phyloP scores from a whole-genome alignment of 805 yeast genomes.

The Candida maris region DNA sequence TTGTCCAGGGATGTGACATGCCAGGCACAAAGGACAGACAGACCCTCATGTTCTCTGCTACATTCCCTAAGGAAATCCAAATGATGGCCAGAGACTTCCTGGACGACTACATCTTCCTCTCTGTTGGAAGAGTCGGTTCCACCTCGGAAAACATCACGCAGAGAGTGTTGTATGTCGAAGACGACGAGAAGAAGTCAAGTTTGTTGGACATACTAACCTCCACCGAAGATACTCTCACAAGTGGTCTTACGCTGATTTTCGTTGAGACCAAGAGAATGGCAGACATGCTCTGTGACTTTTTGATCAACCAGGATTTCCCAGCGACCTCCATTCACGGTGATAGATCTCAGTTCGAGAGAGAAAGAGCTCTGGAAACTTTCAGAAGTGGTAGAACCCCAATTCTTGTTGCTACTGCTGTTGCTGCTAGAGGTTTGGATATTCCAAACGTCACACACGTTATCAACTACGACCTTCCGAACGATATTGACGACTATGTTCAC shows the following conservation, averaged over 20 bases:
- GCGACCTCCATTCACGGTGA: slow-evolving; percentile 99
- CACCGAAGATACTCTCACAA: slow-evolving; percentile 50
- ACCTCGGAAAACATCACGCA: slow-evolving; percentile 98
- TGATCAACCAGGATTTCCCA: slow-evolving; percentile 84
- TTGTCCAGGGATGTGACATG: slow-evolving; percentile 98
- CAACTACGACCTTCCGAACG: slow-evolving; percentile 95
- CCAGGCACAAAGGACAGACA: slow-evolving; percentile 88
- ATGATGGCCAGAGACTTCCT: slow-evolving; percentile 95
- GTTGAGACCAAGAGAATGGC: slow-evolving; percentile 99
- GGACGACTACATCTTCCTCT: slow-evolving; percentile 90
- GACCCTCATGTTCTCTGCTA: slow-evolving; percentile 97
- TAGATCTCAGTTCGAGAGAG: slow-evolving; percentile 97
- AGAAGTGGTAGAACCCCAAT: slow-evolving; percentile 89
- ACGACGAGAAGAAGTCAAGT: slow-evolving; percentile 85
- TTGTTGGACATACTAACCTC: slow-evolving; percentile 81
- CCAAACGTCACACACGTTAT: slow-evolving; percentile 98
- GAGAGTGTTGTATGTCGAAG: slow-evolving; percentile 87
- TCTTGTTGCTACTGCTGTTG: slow-evolving; percentile 98
- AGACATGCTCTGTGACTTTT: slow-evolving; percentile 88
- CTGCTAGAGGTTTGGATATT: slow-evolving; percentile 99
- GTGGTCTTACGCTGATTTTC: slow-evolving; percentile 87
- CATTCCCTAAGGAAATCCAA: slow-evolving; percentile 98
- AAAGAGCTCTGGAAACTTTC: slow-evolving; percentile 92
- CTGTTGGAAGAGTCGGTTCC: slow-evolving; percentile 99
- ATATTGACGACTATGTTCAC: slow-evolving; percentile 97